A percentile compares a stretch with the other conserved stretches of the same genome.
These are phyloP conservation scores for Gracilaria vermiculophylla DNA, from an alignment of 23 red algal species.

Conservation along the genomic window DNA sequence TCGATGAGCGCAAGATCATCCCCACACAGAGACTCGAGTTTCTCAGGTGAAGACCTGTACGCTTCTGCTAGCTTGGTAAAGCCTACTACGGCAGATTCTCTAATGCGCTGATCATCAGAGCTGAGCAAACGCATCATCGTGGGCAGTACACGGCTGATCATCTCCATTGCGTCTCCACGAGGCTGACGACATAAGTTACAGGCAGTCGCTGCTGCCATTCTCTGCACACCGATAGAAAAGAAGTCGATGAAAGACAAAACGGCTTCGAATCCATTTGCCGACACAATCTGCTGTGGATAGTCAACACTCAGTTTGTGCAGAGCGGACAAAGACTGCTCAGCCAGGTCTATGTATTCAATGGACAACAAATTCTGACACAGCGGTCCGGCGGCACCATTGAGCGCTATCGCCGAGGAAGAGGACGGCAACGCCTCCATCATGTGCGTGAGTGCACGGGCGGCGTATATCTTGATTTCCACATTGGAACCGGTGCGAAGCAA, in stretches of 20 bases:
- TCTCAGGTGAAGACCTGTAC: constrained; percentile 19
- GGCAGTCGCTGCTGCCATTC: constrained; percentile 81
- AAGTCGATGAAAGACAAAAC: constrained; percentile 93
- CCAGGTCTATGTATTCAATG: constrained; percentile 99
- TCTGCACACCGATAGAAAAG: constrained; percentile 90
- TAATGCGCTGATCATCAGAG: constrained; percentile 72
- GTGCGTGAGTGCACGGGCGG: constrained; percentile 89
- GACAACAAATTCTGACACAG: constrained; percentile 82
- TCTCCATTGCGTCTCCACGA: constrained; percentile 64
- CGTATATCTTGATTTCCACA: constrained; percentile 78
- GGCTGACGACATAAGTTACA: constrained; percentile 81
- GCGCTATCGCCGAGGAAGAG: constrained; percentile 74
- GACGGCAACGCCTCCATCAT: constrained; percentile 91
- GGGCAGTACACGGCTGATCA: constrained; percentile 60
- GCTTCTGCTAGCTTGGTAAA: constrained; percentile 64
- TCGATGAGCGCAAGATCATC: constrained; percentile 54
- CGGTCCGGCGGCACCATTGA: constrained; percentile 65
- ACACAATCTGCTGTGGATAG: constrained; percentile 84
- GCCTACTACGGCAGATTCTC: constrained; percentile 58
- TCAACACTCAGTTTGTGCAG: constrained; percentile 87
- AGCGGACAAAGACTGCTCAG: constrained; percentile 93
- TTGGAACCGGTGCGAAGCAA: constrained; percentile 41
- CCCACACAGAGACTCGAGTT: constrained; percentile 62
- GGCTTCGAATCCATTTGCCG: constrained; percentile 78
- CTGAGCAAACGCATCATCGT: constrained; percentile 63